Evolutionary conservation across 441 rosid species (phyloP).

Genomic region (Adansonia madagascariensis): DNA sequence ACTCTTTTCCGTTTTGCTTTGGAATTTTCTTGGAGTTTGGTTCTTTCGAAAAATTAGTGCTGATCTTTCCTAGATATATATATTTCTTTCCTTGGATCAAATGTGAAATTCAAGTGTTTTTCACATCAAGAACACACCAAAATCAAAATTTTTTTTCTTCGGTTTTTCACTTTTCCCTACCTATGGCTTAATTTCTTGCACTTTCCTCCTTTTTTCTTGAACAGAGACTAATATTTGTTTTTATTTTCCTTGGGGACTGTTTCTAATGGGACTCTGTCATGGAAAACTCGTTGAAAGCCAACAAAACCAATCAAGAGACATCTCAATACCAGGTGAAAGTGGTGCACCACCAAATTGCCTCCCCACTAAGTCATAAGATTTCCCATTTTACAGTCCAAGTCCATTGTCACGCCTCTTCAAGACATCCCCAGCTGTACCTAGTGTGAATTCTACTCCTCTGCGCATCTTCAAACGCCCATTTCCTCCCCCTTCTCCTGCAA

Average conservation of each 20-base stretch:
- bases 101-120: conserved; percentile 24
- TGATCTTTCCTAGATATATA: conserved; percentile 15
- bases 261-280: conserved; percentile 84
- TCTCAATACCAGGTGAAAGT: conserved; percentile 38
- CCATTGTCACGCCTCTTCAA: conserved; percentile 79
- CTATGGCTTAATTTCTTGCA: conserved; percentile 24
- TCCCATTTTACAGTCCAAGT: conserved; percentile 87
- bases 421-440: conserved; percentile 71
- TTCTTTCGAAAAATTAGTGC: conserved; percentile 9
- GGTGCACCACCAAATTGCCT: conserved; percentile 43
- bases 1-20: conserved; percentile 33
- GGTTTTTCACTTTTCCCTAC: not conserved
- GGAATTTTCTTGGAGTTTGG: conserved; percentile 32
- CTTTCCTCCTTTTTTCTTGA: conserved; percentile 24
- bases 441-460: conserved; percentile 81
- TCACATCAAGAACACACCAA: not conserved
- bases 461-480: conserved; percentile 87
- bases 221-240: conserved; percentile 3
- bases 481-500: conserved; percentile 95
- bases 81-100: conserved; percentile 27
- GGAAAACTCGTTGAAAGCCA: conserved; percentile 63
- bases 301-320: conserved; percentile 41
- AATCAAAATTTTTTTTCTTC: not conserved
- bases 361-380: conserved; percentile 55
- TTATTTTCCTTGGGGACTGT: conserved; percentile 21